A percentile compares a stretch with the other conserved stretches of the same genome.
Conservation (phyloP, 768 basidiomycete species). For the Mycena pura region DNA sequence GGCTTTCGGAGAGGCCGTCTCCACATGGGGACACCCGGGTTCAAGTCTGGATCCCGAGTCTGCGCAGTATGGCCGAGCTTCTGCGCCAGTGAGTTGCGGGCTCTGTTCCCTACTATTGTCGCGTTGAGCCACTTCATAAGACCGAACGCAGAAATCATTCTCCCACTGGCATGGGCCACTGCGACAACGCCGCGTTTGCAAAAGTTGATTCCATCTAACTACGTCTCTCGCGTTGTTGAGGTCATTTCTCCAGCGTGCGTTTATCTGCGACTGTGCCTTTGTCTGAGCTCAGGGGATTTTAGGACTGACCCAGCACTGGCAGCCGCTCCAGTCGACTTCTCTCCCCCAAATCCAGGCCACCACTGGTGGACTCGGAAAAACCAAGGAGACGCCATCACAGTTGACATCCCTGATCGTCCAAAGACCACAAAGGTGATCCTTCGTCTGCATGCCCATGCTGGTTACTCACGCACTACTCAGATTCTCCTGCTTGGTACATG, state of each 20-base stretch:
- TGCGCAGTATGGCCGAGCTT: too few relatives aligned
- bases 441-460: neutral
- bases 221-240: neutral
- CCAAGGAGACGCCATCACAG: neutral
- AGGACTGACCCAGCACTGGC: too few relatives aligned
- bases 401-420: neutral
- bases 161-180: neutral
- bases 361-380: neutral
- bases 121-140: too few relatives aligned
- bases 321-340: too few relatives aligned
- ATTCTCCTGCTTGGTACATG: conserved; percentile 92
- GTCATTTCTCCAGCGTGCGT: neutral
- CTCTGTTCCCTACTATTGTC: too few relatives aligned
- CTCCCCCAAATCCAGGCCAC: too few relatives aligned
- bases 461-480: conserved; percentile 42
- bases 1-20: too few relatives aligned
- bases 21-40: too few relatives aligned
- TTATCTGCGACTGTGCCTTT: too few relatives aligned
- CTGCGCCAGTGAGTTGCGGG: too few relatives aligned
- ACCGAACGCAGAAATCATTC: neutral
- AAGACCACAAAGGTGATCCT: neutral
- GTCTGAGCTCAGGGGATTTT: too few relatives aligned
- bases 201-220: neutral
- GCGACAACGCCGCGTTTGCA: neutral
- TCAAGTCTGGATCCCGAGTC: too few relatives aligned